Evolutionary conservation across 2,329 filamentous ascomycete species (phyloP).

Genomic region (Calonectria pseudoturangicola): DNA sequence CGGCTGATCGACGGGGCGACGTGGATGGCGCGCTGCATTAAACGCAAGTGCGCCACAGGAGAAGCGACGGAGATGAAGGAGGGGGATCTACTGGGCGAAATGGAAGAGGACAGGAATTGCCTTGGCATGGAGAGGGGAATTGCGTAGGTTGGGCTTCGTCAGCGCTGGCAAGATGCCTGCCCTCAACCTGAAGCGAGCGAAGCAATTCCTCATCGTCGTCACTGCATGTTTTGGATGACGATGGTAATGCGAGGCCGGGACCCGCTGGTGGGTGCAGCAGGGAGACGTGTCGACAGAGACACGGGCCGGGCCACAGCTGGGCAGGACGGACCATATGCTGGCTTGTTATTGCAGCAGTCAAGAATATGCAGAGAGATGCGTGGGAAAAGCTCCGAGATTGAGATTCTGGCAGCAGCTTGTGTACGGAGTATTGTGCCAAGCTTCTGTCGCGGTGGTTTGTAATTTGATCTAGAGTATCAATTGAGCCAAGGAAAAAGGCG

Average conservation of each 20-base stretch:
- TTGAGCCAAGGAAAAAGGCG: not conserved
- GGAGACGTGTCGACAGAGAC: slow-evolving; percentile 11
- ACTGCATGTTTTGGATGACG: slow-evolving; percentile 12
- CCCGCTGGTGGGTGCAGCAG: not conserved
- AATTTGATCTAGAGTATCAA: slow-evolving; percentile 1
- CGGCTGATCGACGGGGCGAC: slow-evolving; percentile 27
- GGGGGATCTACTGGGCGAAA: slow-evolving; percentile 2
- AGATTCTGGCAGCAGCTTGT: not conserved
- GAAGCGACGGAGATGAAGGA: slow-evolving; percentile 13
- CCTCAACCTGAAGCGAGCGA: slow-evolving; percentile 3
- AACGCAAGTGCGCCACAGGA: not conserved
- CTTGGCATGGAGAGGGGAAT: not conserved
- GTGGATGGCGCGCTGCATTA: slow-evolving; percentile 22
- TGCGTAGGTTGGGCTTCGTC: not conserved
- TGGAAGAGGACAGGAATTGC: not conserved
- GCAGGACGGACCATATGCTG: slow-evolving; percentile 3
- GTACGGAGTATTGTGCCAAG: slow-evolving; percentile 1
- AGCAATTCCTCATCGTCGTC: not conserved
- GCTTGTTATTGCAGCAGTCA: not conserved
- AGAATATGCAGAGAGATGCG: not conserved
- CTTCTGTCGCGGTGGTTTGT: not conserved
- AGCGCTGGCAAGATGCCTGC: not conserved
- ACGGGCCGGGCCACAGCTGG: slow-evolving; percentile 6
- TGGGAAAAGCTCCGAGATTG: slow-evolving; percentile 15
- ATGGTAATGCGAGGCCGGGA: not conserved